These are phyloP conservation scores for Saccharomycopsis phalli DNA, from an alignment of 1,139 yeast species.

Conservation along the genomic window DNA sequence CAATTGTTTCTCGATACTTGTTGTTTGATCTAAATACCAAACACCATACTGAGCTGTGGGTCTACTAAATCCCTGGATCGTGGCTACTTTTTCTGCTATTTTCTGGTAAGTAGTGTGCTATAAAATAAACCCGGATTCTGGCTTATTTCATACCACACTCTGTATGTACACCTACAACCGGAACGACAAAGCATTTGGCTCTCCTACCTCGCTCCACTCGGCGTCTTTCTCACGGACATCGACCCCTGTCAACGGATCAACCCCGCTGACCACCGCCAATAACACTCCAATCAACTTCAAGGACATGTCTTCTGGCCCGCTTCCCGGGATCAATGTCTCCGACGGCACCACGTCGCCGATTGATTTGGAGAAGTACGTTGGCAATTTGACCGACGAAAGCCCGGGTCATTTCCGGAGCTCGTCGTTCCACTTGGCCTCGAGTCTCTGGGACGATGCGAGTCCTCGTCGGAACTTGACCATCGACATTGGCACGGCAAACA, in stretches of 20 bases:
- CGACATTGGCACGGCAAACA: conserved; percentile 18
- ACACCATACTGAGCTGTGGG: not conserved
- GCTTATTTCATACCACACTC: not conserved
- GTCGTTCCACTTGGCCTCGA: conserved; percentile 10
- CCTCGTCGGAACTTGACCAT: conserved; percentile 8
- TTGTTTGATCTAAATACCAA: too few relatives aligned
- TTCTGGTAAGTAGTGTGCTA: not conserved
- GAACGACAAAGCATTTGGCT: conserved; percentile 6
- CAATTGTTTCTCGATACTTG: too few relatives aligned
- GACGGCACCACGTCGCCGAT: conserved; percentile 2
- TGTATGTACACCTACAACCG: conserved; percentile 8
- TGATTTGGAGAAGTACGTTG: conserved; percentile 17
- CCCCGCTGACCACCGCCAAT: conserved; percentile 22
- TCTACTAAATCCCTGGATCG: not conserved
- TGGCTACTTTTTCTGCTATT: not conserved
- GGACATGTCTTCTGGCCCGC: conserved; percentile 7
- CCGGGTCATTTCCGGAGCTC: conserved; percentile 1
- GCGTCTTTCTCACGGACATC: conserved; percentile 17
- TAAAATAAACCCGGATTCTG: not conserved
- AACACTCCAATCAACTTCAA: conserved; percentile 17
- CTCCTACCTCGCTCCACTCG: conserved; percentile 17
- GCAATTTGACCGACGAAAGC: conserved; percentile 8
- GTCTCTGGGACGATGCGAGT: conserved; percentile 10
- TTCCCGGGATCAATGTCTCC: conserved; percentile 9
- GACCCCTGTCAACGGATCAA: conserved; percentile 25